Evolutionary conservation across 164 flowering plant species (phyloP), one percentile per base, ranked within the genome.

Genomic region (Akebia trifoliata): DNA sequence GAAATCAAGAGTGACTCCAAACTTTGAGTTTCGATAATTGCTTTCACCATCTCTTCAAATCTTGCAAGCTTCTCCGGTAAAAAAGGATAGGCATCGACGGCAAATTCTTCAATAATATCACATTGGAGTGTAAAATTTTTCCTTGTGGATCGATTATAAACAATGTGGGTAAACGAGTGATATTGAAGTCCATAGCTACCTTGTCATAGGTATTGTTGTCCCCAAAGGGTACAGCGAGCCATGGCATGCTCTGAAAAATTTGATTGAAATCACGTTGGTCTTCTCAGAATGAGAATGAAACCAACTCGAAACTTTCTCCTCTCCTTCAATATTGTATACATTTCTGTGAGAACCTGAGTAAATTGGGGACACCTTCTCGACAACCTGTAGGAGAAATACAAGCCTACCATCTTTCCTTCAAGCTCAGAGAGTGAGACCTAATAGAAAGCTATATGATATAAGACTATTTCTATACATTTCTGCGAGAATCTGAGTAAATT

Each of bases 81-180:
- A 57, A 73, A 73, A 20, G 77, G 77, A 55, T 66, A 73, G 0
- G 71, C 77, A n/a, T 46, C 59, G 29, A 52, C 25, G 4, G 69
- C 74, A 60, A 66, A 61, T 4, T 52, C 61, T 15, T 56, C 50
- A 5, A 69, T 12, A 9, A 54, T 2, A 55, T 51, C 10, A 43
- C 74, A 53, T 69, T 53, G 22, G 63, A n/a, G 28, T 56, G 39
- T 7, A 66, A 51, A 34, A 69, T 69, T 50, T 63, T 69, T 21
- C 77, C 77, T 21, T 52, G 64, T 0, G 44, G 26, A 6, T 68
- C 72, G 4, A 68, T 58, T 30, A 58, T 54, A 25, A 59, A 64
- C 37, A 68, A 28, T 4, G 63, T 37, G 1, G 72, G 72, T 9
- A 63, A 8, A 2, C n/a, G 25, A 5, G 7, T 0, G n/a, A 68